Evolutionary conservation across 345 rosid species (phyloP).

Genomic region (Sonneratia alba): DNA sequence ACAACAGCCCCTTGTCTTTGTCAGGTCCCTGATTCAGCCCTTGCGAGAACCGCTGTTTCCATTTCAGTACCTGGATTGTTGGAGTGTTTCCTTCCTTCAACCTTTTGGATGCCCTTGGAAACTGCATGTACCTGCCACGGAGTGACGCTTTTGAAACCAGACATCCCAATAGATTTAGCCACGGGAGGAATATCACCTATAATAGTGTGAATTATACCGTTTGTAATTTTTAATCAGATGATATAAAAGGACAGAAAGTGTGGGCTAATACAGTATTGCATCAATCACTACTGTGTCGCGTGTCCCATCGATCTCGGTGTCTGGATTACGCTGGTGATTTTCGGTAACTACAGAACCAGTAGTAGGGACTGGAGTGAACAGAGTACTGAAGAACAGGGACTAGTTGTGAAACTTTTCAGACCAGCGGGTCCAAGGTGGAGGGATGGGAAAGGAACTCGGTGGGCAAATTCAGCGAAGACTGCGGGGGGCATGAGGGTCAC

Average conservation of each 20-base stretch:
- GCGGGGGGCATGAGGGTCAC: constrained; percentile 9
- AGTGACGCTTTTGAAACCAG: no score
- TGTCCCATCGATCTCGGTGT: no score
- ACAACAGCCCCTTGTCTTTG: not conserved
- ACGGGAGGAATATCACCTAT: no score
- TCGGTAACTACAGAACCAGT: not conserved
- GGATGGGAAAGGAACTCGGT: not conserved
- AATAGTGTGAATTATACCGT: no score
- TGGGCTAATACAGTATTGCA: no score
- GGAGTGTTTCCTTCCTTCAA: not conserved
- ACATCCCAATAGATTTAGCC: no score
- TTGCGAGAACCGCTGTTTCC: not conserved
- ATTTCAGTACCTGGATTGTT: not conserved
- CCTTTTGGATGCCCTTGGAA: not conserved
- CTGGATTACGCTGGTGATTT: no score
- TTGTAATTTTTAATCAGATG: no score
- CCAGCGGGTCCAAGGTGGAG: not conserved
- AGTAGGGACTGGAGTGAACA: not conserved
- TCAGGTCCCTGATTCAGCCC: not conserved
- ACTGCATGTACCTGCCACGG: not conserved
- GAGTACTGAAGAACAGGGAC: not conserved
- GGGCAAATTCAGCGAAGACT: not conserved
- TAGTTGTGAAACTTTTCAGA: not conserved
- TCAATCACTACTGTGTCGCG: no score
- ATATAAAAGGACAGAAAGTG: no score